Conservation (phyloP, 2,329 filamentous ascomycete species). For the Beauveria bassiana region DNA sequence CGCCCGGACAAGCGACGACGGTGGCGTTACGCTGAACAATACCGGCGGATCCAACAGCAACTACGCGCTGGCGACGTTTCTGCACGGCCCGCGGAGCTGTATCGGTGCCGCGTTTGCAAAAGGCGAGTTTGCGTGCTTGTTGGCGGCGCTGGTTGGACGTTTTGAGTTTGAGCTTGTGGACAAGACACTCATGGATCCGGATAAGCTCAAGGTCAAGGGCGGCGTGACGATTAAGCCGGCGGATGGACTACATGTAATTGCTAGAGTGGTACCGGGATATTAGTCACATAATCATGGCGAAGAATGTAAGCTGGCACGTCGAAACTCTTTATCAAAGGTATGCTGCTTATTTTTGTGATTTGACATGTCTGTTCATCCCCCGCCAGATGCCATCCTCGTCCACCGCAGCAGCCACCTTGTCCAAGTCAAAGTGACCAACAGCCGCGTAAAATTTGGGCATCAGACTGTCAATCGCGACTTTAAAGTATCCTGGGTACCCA, state of each 20-base stretch:
- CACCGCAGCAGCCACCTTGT: not conserved
- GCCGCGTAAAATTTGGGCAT: not conserved
- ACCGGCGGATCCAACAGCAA: constrained; percentile 65
- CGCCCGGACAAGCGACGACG: constrained; percentile 18
- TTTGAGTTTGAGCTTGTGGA: constrained; percentile 57
- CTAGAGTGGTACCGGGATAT: constrained; percentile 60
- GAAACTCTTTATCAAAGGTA: too few relatives aligned
- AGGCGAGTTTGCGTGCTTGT: constrained; percentile 75
- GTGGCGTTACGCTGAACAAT: constrained; percentile 17
- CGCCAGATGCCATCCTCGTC: not conserved
- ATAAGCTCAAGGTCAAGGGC: constrained; percentile 57
- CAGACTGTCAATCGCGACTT: not conserved
- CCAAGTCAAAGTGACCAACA: not conserved
- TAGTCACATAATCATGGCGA: constrained; percentile 7
- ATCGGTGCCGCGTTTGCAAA: constrained; percentile 77
- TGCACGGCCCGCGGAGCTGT: constrained; percentile 79
- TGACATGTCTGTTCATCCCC: not conserved
- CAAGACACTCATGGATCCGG: constrained; percentile 56
- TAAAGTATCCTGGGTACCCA: not conserved
- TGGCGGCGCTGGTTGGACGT: constrained; percentile 68
- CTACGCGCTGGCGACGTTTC: constrained; percentile 71
- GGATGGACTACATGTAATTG: constrained; percentile 61
- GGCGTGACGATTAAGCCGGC: constrained; percentile 66
- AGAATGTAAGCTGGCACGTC: too few relatives aligned
- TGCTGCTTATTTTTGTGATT: not conserved